A percentile compares a stretch with the other conserved stretches of the same genome.
These are phyloP conservation scores for Schizosaccharomyces osmophilus DNA, from an alignment of 805 yeast genomes.

Conservation along the genomic window DNA sequence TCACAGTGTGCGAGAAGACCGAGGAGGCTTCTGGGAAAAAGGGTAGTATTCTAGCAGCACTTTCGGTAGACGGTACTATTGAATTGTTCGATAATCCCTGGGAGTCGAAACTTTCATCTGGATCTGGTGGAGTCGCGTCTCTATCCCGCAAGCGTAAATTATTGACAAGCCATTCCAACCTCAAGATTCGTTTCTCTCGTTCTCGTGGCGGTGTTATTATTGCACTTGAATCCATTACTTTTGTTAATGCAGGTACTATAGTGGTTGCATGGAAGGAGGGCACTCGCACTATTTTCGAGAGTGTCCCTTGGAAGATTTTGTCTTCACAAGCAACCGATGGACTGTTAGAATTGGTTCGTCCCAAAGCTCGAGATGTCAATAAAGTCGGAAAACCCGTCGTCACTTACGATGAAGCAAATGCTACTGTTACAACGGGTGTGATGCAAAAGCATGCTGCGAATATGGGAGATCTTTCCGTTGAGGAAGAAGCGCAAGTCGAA, in stretches of 20 bases:
- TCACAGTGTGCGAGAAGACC: not conserved
- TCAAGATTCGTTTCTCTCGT: not conserved
- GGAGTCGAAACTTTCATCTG: not conserved
- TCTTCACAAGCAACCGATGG: not conserved
- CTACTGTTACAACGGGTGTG: not conserved
- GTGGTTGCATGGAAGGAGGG: not conserved
- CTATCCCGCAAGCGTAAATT: not conserved
- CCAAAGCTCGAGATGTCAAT: not conserved
- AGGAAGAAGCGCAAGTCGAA: slow-evolving; percentile 8
- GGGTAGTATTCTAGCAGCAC: not conserved
- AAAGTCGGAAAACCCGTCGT: not conserved
- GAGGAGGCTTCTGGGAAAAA: not conserved
- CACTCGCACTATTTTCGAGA: not conserved
- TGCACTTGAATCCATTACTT: not conserved
- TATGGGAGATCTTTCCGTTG: slow-evolving; percentile 5
- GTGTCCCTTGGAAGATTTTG: not conserved
- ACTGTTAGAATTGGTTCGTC: not conserved
- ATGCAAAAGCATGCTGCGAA: slow-evolving; percentile 11
- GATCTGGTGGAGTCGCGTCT: not conserved
- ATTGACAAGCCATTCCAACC: not conserved
- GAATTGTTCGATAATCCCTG: not conserved
- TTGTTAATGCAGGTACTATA: not conserved
- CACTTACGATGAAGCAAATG: not conserved
- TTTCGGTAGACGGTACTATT: not conserved
- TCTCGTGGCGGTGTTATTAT: not conserved